A percentile compares a stretch with the other conserved stretches of the same genome.
Evolutionary conservation across 352 stramenopile species (phyloP).

Genomic region (Achlya hypogyna): DNA sequence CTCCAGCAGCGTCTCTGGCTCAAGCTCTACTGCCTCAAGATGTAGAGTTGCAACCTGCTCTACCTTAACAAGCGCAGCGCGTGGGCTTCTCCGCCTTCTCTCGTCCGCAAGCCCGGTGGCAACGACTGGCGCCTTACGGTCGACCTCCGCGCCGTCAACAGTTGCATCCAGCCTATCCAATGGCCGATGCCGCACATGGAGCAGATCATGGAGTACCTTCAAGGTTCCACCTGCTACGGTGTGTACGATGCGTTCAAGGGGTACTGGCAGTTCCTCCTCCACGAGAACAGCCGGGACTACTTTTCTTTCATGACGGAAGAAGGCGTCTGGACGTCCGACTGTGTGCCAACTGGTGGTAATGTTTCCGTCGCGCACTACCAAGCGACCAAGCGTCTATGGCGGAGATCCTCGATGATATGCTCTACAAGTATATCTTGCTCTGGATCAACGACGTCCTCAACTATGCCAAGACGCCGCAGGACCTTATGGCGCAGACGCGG

Average conservation of each 20-base stretch:
- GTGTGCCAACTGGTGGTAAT: neutral
- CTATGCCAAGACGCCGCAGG: neutral
- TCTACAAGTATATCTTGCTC: neutral
- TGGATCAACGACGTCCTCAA: neutral
- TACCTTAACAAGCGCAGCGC: slow-evolving; percentile 11
- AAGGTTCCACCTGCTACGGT: slow-evolving; percentile 6
- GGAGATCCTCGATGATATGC: neutral
- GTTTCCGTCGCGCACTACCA: neutral
- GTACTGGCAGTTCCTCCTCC: slow-evolving; percentile 20
- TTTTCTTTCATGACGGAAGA: slow-evolving; percentile 25
- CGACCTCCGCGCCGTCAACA: slow-evolving; percentile 18
- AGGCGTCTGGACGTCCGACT: slow-evolving; percentile 21
- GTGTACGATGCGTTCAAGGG: slow-evolving; percentile 8
- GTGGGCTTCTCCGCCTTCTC: slow-evolving; percentile 20
- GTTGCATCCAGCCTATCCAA: neutral
- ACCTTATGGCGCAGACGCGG: neutral
- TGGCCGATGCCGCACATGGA: slow-evolving; percentile 22
- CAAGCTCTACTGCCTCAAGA: slow-evolving; percentile 13
- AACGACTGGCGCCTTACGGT: slow-evolving; percentile 16
- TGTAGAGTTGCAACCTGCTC: slow-evolving; percentile 14
- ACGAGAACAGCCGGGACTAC: slow-evolving; percentile 19
- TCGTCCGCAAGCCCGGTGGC: slow-evolving; percentile 21
- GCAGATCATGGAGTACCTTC: slow-evolving; percentile 1
- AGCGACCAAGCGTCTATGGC: neutral
- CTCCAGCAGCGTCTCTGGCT: neutral